Evolutionary conservation across 345 rosid species (phyloP), one percentile per base, ranked within the genome.

Genomic region (Crucihimalaya himalaica): DNA sequence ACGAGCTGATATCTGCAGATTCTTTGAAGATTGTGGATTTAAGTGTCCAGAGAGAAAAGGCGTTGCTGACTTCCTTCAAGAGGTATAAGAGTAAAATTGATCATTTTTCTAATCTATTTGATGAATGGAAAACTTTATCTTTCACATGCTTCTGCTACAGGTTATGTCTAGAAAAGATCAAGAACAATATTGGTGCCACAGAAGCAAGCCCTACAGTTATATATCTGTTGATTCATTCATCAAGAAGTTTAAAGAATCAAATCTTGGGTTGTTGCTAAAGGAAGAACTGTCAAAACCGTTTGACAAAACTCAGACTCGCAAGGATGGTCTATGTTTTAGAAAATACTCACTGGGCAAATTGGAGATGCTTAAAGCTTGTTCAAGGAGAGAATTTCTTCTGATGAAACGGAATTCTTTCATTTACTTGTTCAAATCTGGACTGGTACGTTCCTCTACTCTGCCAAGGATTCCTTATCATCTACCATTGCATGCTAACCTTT

Each of bases 11-110:
- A 76, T 78, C 35, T 80, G 84, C 23, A 76, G 79, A 18, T 84
- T 81, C 73, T 87, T 85, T 51, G 86, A 81, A 65, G 79, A 66
- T 50, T 80, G 84, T 73, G 89, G 92, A 27, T 85, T 87, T 75
- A 83, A 63, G 50, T 87, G 87, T 64, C 89, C 87, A 1, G 71
- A 77, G 65, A 82, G 87, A 63, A 87, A 83, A 72, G 85, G 84
- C 6, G 70, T 79, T 3, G 87, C 89, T 8, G 89, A 87, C 74
- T 85, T 82, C 75, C 74, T 87, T 3, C 87, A 83, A 54, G 88
- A 87, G 81, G 88, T 84, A 46, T 23, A 32, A 8, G 43, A 67
- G 10, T 12, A 37, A 20, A 47, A 8, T 0, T 57, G 21, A 14
- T 6, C 16, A 50, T 52, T 34, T 54, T 52, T 6, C 16, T 3